Conservation (phyloP, 2,329 filamentous ascomycete genomes). For the Aspergillus sp. region DNA sequence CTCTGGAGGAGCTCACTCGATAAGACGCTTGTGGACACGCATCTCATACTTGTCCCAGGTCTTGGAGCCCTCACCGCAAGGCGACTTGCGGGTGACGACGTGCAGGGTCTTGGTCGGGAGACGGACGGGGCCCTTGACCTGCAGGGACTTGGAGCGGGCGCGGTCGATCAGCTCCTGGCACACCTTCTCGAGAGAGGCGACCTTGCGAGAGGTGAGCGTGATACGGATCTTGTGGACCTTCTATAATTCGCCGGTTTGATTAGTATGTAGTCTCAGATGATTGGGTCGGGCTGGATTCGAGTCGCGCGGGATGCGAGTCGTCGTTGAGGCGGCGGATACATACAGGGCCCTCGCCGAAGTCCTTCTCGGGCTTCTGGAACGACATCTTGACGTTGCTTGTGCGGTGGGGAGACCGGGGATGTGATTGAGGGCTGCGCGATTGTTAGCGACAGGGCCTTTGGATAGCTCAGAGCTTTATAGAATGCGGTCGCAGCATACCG, state of each 20-base stretch:
- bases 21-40: conserved; percentile 98
- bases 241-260: conserved; percentile 29
- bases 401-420: conserved; percentile 16
- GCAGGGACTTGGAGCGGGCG: conserved; percentile 95
- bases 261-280: conserved; percentile 1
- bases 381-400: conserved; percentile 57
- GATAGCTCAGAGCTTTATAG: not conserved
- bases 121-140: conserved; percentile 96
- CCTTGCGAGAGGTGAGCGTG: conserved; percentile 92
- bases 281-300: not conserved
- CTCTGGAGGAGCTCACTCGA: conserved; percentile 63
- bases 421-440: conserved; percentile 13
- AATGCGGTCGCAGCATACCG: conserved; percentile 10
- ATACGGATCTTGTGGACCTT: conserved; percentile 98
- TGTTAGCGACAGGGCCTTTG: not conserved
- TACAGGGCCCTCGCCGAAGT: conserved; percentile 79
- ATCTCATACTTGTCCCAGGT: conserved; percentile 99
- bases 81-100: conserved; percentile 97
- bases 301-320: conserved; percentile 1
- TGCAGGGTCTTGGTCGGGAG: conserved; percentile 95
- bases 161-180: conserved; percentile 97
- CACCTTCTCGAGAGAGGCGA: conserved; percentile 93
- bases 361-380: conserved; percentile 93
- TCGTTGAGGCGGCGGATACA: conserved; percentile 27
- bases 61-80: conserved; percentile 99